Percentiles rank a stretch among this genome's conserved stretches.
Evolutionary conservation across 768 basidiomycete species (phyloP).

Genomic region (Gloeostereum incarnatum): DNA sequence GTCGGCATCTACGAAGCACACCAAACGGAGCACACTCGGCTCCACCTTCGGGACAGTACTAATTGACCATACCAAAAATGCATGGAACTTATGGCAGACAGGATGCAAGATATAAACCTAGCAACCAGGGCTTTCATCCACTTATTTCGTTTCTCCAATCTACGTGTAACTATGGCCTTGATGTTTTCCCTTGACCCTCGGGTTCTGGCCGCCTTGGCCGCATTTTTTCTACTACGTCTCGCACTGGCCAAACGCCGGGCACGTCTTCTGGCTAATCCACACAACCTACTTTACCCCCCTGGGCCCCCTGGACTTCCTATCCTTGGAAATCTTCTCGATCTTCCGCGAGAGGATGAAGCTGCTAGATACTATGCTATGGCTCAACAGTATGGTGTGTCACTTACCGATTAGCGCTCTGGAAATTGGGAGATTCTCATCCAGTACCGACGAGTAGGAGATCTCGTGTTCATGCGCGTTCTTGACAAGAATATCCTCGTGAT

Average conservation of each 20-base stretch:
- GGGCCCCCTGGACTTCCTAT: slow-evolving; percentile 45
- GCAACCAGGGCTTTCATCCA: no score
- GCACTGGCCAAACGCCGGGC: not conserved
- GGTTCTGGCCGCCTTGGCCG: not conserved
- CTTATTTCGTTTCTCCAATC: no score
- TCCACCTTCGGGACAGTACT: no score
- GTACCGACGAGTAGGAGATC: slow-evolving; percentile 28
- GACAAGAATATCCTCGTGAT: slow-evolving; percentile 39
- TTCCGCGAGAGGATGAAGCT: slow-evolving; percentile 23
- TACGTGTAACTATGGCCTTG: no score
- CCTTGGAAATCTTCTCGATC: slow-evolving; percentile 39
- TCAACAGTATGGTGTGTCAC: slow-evolving; percentile 26
- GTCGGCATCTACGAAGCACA: no score
- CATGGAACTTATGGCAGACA: no score
- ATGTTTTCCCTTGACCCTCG: no score
- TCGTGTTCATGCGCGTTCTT: slow-evolving; percentile 43
- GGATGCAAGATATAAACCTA: no score
- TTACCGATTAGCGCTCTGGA: not conserved
- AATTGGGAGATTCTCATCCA: not conserved
- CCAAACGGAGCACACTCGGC: no score
- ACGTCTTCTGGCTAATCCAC: slow-evolving; percentile 7
- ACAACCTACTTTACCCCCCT: slow-evolving; percentile 34
- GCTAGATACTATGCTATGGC: slow-evolving; percentile 30
- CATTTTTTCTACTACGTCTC: not conserved
- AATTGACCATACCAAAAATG: no score